phyloP scores from a whole-genome alignment of 2,329 filamentous ascomycete genomes.

The Tricladium varicosporioides region DNA sequence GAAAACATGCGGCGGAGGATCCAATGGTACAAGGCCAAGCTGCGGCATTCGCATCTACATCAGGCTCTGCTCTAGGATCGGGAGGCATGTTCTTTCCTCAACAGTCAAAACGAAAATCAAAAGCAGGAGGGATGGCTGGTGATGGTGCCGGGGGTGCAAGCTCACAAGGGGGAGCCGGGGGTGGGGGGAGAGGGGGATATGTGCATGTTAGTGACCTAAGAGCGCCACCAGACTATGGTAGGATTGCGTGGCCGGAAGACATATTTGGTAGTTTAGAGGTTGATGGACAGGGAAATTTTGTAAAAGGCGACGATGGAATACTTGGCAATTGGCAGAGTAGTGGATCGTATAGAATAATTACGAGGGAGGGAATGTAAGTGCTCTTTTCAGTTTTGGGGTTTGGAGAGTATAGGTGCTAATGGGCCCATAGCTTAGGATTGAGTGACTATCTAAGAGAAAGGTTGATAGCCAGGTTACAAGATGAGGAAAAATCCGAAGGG shows the following conservation, averaged over 20 bases:
- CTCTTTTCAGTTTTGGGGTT: not conserved
- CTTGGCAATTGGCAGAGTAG: slow-evolving; percentile 55
- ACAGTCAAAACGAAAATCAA: slow-evolving; percentile 28
- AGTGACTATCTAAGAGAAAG: slow-evolving; percentile 54
- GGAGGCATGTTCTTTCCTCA: slow-evolving; percentile 51
- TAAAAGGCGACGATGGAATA: slow-evolving; percentile 35
- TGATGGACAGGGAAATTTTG: slow-evolving; percentile 53
- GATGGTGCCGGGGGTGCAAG: slow-evolving; percentile 55
- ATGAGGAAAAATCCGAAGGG: slow-evolving; percentile 45
- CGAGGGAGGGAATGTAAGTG: slow-evolving; percentile 66
- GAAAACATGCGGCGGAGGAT: slow-evolving; percentile 54
- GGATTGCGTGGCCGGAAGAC: slow-evolving; percentile 69
- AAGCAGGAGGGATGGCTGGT: slow-evolving; percentile 41
- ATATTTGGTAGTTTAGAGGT: slow-evolving; percentile 69
- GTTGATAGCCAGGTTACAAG: slow-evolving; percentile 49
- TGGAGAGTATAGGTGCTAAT: slow-evolving; percentile 16
- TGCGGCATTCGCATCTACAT: slow-evolving; percentile 57
- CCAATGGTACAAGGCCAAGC: slow-evolving; percentile 55
- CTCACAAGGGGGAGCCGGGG: slow-evolving; percentile 58
- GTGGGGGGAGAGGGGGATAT: slow-evolving; percentile 58
- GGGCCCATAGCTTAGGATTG: slow-evolving; percentile 46
- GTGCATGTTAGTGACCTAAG: slow-evolving; percentile 64
- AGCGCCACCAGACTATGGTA: slow-evolving; percentile 64
- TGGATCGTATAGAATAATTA: slow-evolving; percentile 62
- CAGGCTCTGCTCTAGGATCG: slow-evolving; percentile 50